Conservation (phyloP, 2,329 filamentous ascomycete species). For the Xylariaceae sp. region DNA sequence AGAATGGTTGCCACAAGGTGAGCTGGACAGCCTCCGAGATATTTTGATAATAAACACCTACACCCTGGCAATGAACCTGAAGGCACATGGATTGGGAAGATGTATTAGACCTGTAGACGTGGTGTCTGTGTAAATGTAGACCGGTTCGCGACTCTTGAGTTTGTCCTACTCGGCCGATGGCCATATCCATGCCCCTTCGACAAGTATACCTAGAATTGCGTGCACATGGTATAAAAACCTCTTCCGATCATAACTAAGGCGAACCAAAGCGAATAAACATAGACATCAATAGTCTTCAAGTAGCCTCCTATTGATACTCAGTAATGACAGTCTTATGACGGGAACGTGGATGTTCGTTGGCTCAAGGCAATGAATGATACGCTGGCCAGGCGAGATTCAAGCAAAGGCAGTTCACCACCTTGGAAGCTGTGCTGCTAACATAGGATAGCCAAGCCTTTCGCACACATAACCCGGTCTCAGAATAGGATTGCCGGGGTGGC, state of each 20-base stretch:
- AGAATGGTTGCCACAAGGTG: constrained; percentile 2
- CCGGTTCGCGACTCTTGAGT: constrained; percentile 17
- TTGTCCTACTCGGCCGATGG: constrained; percentile 19
- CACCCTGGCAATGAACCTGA: constrained; percentile 10
- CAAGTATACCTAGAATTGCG: too few species aligned
- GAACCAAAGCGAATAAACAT: background rate
- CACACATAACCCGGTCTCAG: background rate
- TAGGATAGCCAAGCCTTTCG: too few species aligned
- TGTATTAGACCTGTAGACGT: constrained; percentile 18
- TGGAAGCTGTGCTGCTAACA: too few species aligned
- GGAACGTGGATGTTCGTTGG: too few species aligned
- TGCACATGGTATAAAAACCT: background rate
- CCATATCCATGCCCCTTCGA: constrained; percentile 6
- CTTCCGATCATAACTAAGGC: background rate
- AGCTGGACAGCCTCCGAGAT: constrained; percentile 24
- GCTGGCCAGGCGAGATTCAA: too few species aligned
- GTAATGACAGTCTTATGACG: too few species aligned
- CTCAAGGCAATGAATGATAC: too few species aligned
- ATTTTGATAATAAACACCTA: constrained; percentile 14
- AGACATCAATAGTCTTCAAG: too few species aligned
- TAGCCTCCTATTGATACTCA: too few species aligned
- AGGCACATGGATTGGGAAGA: constrained; percentile 12
- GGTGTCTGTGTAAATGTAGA: constrained; percentile 12
- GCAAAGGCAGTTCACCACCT: too few species aligned
- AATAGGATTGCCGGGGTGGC: background rate